A percentile compares a stretch with the other conserved stretches of the same genome.
phyloP scores from a whole-genome alignment of 805 yeast species.

The Cyberlindnera mississippiensis region DNA sequence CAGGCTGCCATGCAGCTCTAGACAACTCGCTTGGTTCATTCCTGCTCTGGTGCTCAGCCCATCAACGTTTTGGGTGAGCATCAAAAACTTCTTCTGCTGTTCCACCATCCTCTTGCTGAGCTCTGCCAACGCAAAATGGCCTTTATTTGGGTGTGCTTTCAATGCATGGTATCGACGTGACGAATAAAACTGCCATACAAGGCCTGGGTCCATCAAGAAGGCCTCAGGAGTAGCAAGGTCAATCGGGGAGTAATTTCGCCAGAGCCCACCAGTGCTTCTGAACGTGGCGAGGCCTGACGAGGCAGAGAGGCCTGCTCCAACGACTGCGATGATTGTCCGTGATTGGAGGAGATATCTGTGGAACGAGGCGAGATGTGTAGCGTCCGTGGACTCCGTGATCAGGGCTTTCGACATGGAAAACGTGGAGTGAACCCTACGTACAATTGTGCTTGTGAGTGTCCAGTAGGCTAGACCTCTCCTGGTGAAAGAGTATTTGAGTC shows the following conservation, averaged over 20 bases:
- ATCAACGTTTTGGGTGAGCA: conserved; percentile 83
- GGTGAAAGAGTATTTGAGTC: no score
- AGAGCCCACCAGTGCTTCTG: conserved; percentile 67
- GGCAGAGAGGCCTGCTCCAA: conserved; percentile 82
- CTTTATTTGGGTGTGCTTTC: conserved; percentile 65
- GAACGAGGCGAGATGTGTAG: conserved; percentile 31
- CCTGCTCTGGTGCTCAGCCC: conserved; percentile 66
- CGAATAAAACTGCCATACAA: conserved; percentile 88
- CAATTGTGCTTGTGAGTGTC: no score
- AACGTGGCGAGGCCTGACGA: conserved; percentile 75
- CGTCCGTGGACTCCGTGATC: no score
- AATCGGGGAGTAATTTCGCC: conserved; percentile 74
- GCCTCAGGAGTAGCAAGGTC: conserved; percentile 94
- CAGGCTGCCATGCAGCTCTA: conserved; percentile 77
- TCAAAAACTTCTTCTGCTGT: conserved; percentile 40
- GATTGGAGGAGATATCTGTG: conserved; percentile 46
- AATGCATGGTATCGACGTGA: conserved; percentile 64
- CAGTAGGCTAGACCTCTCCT: no score
- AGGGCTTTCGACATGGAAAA: no score
- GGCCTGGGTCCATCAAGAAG: conserved; percentile 73
- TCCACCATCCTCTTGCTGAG: conserved; percentile 41
- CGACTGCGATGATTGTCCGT: conserved; percentile 54
- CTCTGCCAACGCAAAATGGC: conserved; percentile 67
- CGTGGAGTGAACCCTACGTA: no score
- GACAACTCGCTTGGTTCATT: conserved; percentile 47